Evolutionary conservation across 2,329 filamentous ascomycete species (phyloP).

Genomic region (Clarireedia paspali): DNA sequence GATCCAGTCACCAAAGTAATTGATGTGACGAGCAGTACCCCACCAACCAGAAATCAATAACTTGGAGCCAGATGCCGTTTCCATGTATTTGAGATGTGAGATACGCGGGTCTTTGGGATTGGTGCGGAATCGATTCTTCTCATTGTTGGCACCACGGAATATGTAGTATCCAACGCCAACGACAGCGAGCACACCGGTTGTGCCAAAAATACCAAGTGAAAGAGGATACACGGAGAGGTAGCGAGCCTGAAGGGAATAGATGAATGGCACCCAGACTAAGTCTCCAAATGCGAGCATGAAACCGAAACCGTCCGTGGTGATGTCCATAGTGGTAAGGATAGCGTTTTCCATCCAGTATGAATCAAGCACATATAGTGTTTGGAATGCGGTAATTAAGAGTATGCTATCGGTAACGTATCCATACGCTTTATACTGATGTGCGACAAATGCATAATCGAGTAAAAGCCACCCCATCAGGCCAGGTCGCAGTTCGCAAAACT

Average conservation of each 20-base stretch:
- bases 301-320: conserved; percentile 87
- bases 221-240: conserved; percentile 80
- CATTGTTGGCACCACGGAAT: conserved; percentile 87
- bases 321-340: conserved; percentile 88
- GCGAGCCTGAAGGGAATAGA: conserved; percentile 76
- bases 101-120: conserved; percentile 75
- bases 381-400: conserved; percentile 66
- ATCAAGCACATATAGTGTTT: conserved; percentile 78
- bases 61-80: conserved; percentile 74
- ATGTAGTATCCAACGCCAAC: conserved; percentile 74
- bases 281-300: conserved; percentile 94
- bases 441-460: conserved; percentile 75
- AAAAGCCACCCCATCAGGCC: conserved; percentile 86
- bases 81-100: conserved; percentile 73
- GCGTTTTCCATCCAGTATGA: conserved; percentile 80
- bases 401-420: conserved; percentile 84
- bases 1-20: conserved; percentile 92
- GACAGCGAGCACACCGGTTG: conserved; percentile 57
- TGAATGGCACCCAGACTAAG: conserved; percentile 85
- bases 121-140: conserved; percentile 91
- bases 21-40: conserved; percentile 87
- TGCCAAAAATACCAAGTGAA: conserved; percentile 62
- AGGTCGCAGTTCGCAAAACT: conserved; percentile 83
- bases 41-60: conserved; percentile 87
- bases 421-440: conserved; percentile 79